Evolutionary conservation across 208 protist genomes (phyloP), one percentile per base, ranked within the genome.

Genomic region (Crithidia sp.): DNA sequence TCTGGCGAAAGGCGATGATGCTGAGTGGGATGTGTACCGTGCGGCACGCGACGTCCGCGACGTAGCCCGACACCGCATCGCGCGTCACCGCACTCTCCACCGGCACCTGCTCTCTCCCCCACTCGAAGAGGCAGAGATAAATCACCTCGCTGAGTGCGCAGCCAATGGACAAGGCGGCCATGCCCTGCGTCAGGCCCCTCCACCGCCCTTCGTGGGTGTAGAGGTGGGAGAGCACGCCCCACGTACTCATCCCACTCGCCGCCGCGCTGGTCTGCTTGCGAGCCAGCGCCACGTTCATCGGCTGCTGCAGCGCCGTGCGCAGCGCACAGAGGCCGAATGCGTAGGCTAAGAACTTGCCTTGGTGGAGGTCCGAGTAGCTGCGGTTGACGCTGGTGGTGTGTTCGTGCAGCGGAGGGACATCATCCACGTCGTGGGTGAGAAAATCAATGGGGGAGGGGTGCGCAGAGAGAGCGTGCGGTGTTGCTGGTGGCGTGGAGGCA

Each of bases 371-470:
- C 4, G 82, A 86, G 77, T 93, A 95, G 74, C 84, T 85, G 16
- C 91, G 82, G 56, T 83, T 93, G 40, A 95, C 81, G 66, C 88
- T 94, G 49, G 76, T 95, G n/a, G 91, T 95, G 85, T 93, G 80
- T 14, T 66, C 80, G 72, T 85, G 80, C 73, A 63, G 55, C 14
- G 74, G 72, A 8, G 76, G 72, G 2, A 40, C 36, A 13, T 78
- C 66, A 19, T 78, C 74, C 41, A 67, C 74, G 43, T 67, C 52
- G 52, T 68, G 58, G 1, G 74, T 73, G 50, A 71, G 57, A 56
- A 78, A 78, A 28, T 52, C 74, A 41, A 78, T 54, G 10, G 65
- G 66, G 56, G 67, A 17, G 37, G 43, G 54, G 41, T 41, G 53
- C 4, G 45, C 36, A 4, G 12, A 10, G 61, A 40, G 28, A 28